Base-by-base conservation (phyloP, 179 eudicot species). In the Silene vulgaris region DNA sequence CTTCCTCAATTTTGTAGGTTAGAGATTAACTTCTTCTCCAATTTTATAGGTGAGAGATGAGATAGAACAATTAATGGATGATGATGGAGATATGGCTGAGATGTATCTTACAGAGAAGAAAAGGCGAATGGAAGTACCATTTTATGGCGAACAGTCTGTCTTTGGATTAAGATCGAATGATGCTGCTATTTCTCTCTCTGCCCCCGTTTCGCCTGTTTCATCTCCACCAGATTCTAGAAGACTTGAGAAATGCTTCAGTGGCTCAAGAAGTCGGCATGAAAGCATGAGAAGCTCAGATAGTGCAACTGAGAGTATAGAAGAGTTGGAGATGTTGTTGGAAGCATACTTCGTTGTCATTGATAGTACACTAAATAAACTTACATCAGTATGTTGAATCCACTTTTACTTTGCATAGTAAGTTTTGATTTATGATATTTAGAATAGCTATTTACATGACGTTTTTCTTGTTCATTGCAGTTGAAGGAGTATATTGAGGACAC, bases 61-160 rank as follows among this genome's bases (percentile, higher is more conserved):
- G 85, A 88, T 95, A 87, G 99, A 95, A 86, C 97, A 95, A 79
- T 87, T 95, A 48, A 92, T 95, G 97, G 99, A 95, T 80, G 99
- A 95, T 85, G 99, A 95, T 86, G 99, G 97, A 29, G 99, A 95
- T 82, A 95, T 95, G 99, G 99, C 98, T 69, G 98, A 94, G 78
- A 92, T 94, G 98, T 92, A 94, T 81, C 92, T 94, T 16, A 90
- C 98, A 40, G 99, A 95, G 80, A 95, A 95, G 88, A 95, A 92
- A 83, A 82, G 80, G 0, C 86, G 91, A 52, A 86, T 89, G 90
- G 99, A 95, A 71, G 83, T 87, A 72, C 79, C 91, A 28, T 75
- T 81, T 67, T 88, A 86, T 77, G 97, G 93, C 37, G 97, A 95
- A 70, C 97, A 90, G 84, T 89, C 98, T 37, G n/a, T 87, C 70